Evolutionary conservation across 305 asterid genomes (phyloP), one percentile per base, ranked within the genome.

Genomic region (Withania somnifera): DNA sequence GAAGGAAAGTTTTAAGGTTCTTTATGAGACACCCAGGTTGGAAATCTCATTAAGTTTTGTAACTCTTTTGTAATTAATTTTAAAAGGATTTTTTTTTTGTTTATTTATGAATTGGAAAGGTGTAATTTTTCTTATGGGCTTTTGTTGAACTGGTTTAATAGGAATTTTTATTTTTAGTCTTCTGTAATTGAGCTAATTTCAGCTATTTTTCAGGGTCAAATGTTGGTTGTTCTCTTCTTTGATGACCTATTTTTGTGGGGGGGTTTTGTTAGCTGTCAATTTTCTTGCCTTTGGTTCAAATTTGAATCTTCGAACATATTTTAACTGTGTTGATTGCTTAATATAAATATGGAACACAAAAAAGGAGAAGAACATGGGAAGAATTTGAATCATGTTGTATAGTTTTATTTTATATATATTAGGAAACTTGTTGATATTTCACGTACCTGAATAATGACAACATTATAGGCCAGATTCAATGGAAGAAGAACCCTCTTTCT

Each of bases 1-100:
- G 75, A 84, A 86, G 87, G 58, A 82, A 84, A 71, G 82, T 71
- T 58, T 54, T 26, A 28, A 42, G 69, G 42, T 75, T 64, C 47
- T 24, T 64, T 77, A 34, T 54, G 40, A 68, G 45, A 75, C 30
- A 28, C 71, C 82, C 79, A 66, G 26, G 58, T 57, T 71, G 54
- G 66, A 11, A 63, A 71, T 38, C 60, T 68, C 24, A 19, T 54
- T 78, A 81, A 28, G 42, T 83, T 75, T n/a, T 0, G 68, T 2
- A 6, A n/a, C n/a, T 84, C 77, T 36, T 54, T 67, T 22, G 17
- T 80, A 50, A 14, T 40, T 38, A 38, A 14, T 15, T 14, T 13
- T 15, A 54, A 52, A 57, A 54, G 50, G 30, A 56, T 56, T 83
- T 34, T 20, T 69, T 68, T 82, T 63, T 17, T 50, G 50, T 30